These are phyloP conservation scores for Sanghuangporus sanghuang DNA, from an alignment of 1,284 basidiomycete genomes.

Conservation along the genomic window DNA sequence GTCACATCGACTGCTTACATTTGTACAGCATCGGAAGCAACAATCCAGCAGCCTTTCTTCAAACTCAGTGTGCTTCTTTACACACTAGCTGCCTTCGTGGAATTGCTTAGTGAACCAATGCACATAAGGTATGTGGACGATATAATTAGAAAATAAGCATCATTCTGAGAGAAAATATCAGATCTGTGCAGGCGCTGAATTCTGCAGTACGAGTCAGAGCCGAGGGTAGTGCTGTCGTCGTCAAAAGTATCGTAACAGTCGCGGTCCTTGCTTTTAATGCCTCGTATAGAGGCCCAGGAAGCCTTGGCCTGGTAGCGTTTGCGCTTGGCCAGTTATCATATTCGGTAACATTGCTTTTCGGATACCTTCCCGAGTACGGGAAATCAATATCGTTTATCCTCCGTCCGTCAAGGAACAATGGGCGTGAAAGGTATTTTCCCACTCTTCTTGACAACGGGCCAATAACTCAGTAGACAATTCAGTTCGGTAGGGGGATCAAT, in stretches of 20 bases:
- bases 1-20: slow-evolving; percentile 46
- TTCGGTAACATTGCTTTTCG: slow-evolving; percentile 31
- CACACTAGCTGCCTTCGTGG: slow-evolving; percentile 65
- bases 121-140: slow-evolving; percentile 56
- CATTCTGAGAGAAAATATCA: slow-evolving; percentile 24
- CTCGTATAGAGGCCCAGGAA: slow-evolving; percentile 25
- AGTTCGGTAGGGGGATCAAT: not conserved
- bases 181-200: slow-evolving; percentile 63
- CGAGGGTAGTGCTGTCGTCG: slow-evolving; percentile 78
- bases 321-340: slow-evolving; percentile 78
- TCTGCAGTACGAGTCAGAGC: slow-evolving; percentile 71
- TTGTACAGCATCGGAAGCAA: slow-evolving; percentile 42
- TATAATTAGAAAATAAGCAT: slow-evolving; percentile 23
- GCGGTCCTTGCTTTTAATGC: slow-evolving; percentile 48
- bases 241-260: slow-evolving; percentile 70
- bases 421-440: not conserved
- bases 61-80: slow-evolving; percentile 61
- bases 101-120: slow-evolving; percentile 79
- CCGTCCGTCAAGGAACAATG: not conserved
- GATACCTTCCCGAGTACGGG: slow-evolving; percentile 8
- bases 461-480: not conserved
- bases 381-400: slow-evolving; percentile 4
- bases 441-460: not conserved
- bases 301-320: slow-evolving; percentile 72
- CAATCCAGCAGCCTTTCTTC: slow-evolving; percentile 62